Conservation (phyloP, 176 grass and related monocot genomes). For the Alopecurus myosuroides region DNA sequence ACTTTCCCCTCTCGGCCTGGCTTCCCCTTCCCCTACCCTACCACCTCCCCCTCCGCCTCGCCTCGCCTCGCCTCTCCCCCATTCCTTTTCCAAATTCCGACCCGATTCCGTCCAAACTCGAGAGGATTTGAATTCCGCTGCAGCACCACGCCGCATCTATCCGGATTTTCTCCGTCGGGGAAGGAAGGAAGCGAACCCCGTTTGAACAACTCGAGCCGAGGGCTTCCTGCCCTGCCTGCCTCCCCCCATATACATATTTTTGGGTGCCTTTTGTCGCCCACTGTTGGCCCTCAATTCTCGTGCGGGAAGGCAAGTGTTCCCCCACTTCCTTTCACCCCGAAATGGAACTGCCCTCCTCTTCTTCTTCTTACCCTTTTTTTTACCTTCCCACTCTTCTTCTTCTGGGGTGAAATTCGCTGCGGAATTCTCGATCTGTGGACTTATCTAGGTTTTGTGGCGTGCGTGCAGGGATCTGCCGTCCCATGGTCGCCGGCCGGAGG, state of each 20-base stretch:
- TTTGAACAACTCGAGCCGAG: no score
- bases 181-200: neutral
- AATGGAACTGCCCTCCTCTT: neutral
- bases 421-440: neutral
- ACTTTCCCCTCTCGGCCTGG: neutral
- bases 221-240: neutral
- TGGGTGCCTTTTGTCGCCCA: neutral
- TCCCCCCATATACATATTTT: neutral
- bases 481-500: slow-evolving; percentile 41
- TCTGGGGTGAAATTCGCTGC: neutral
- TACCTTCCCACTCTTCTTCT: neutral
- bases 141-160: neutral
- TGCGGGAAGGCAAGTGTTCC: neutral
- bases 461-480: neutral
- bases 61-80: neutral
- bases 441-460: neutral
- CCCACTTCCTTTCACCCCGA: neutral
- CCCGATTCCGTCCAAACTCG: neutral
- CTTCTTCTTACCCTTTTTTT: neutral
- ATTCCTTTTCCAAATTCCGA: neutral
- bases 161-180: neutral
- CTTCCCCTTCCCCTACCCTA: neutral
- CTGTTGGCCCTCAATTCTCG: neutral
- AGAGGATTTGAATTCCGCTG: neutral
- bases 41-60: neutral